Evolutionary conservation across 495 filamentous ascomycete species (phyloP), one percentile per base, ranked within the genome.

Genomic region (Tuber aestivum): DNA sequence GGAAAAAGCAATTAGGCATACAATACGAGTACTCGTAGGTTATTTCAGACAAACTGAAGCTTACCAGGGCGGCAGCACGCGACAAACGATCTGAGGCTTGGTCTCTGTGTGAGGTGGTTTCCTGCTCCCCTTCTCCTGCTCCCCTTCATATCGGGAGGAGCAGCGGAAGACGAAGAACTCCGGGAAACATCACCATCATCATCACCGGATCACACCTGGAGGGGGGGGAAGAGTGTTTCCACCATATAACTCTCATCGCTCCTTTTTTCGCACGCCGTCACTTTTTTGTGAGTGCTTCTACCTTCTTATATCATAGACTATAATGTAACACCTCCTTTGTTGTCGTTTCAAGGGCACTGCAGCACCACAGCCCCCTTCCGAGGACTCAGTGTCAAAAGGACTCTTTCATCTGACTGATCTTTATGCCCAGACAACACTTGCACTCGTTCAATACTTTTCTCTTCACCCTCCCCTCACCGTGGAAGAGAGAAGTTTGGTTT

Each of bases 391-490:
- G 10, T 14, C 56, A 65, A 65, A 27, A 27, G n/a, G 56, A 65
- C n/a, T 65, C n/a, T 65, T 65, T 65, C 56, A 10, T 65, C 56
- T 65, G 56, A 65, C 56, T 65, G n/a, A 32, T 32, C 56, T 65
- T 65, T 32, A 65, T 65, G n/a, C 14, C 21, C 27, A 65, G 56
- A 32, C 56, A 65, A 65, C 56, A 32, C n/a, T 16, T 10, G 18
- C 56, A 65, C 56, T 65, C 56, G 56, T 65, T 65, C 56, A 65
- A 65, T 18, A 65, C 27, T 32, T 65, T 65, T 65, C n/a, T 32
- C 56, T 27, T 65, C 56, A 4, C 56, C 32, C n/a, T 32, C 50
- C 12, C 50, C n/a, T 65, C 56, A 6, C 27, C 12, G n/a, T 65
- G 27, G 56, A 32, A 65, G 27, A 18, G 32, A 65, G 56, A 32